phyloP scores from a whole-genome alignment of 2,329 filamentous ascomycete species.

The Tolypocladium ophioglossoides region DNA sequence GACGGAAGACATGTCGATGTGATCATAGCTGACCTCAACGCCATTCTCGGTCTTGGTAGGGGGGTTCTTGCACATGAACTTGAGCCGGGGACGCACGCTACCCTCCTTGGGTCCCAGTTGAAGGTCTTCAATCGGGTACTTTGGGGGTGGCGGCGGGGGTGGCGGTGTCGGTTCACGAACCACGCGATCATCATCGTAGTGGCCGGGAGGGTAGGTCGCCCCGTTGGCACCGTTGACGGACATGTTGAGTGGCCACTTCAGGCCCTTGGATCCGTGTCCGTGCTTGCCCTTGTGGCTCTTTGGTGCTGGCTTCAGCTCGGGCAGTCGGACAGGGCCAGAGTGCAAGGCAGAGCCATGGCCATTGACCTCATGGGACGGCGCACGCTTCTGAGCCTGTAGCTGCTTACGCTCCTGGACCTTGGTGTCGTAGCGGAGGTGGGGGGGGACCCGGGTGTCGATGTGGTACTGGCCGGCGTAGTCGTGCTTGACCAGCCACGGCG shows the following conservation, averaged over 20 bases:
- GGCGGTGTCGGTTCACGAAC: conserved; percentile 28
- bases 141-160: conserved; percentile 65
- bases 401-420: conserved; percentile 71
- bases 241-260: conserved; percentile 23
- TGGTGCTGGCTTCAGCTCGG: conserved; percentile 62
- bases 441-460: conserved; percentile 78
- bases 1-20: conserved; percentile 75
- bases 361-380: conserved; percentile 34
- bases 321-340: conserved; percentile 46
- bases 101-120: conserved; percentile 63
- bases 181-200: conserved; percentile 24
- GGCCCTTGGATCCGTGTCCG: conserved; percentile 30
- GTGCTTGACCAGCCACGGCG: conserved; percentile 88
- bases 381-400: conserved; percentile 54
- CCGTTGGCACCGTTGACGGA: conserved; percentile 29
- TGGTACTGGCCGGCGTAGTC: conserved; percentile 75
- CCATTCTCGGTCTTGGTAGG: conserved; percentile 31
- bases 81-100: conserved; percentile 60
- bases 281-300: conserved; percentile 58
- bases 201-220: conserved; percentile 33
- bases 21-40: conserved; percentile 14
- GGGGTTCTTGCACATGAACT: conserved; percentile 62
- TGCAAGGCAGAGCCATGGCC: conserved; percentile 22
- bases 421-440: conserved; percentile 70
- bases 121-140: conserved; percentile 93